A percentile compares a stretch with the other conserved stretches of the same genome.
Conservation (phyloP, 2,329 filamentous ascomycete genomes). For the Aureobasidium lini region DNA sequence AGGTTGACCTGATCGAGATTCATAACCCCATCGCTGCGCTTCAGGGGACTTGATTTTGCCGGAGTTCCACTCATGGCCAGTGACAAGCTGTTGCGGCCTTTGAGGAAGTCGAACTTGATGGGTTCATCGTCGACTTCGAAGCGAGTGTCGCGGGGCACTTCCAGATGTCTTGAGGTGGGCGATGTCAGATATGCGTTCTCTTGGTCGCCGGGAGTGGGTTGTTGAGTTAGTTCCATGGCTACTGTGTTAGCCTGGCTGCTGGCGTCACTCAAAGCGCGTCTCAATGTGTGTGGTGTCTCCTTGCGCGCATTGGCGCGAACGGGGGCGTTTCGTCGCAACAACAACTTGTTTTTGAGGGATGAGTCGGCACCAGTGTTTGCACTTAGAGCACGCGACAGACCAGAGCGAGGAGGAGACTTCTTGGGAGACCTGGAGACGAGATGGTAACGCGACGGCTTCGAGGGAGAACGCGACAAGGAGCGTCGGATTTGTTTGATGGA, state of each 20-base stretch:
- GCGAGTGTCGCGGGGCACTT: conserved; percentile 16
- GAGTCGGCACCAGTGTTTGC: conserved; percentile 15
- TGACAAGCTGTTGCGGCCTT: conserved; percentile 32
- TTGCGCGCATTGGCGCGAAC: conserved; percentile 63
- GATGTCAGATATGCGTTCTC: conserved; percentile 17
- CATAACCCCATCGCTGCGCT: conserved; percentile 86
- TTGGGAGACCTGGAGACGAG: conserved; percentile 43
- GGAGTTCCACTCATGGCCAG: conserved; percentile 41
- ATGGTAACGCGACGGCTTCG: conserved; percentile 65
- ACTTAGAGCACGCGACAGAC: conserved; percentile 24
- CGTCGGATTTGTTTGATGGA: conserved; percentile 76
- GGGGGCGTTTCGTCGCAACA: conserved; percentile 36
- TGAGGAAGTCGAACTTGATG: conserved; percentile 41
- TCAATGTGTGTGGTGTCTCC: conserved; percentile 53
- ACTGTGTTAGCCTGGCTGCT: conserved; percentile 63
- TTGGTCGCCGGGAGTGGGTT: conserved; percentile 25
- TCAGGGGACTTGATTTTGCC: conserved; percentile 71
- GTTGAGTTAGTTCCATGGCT: conserved; percentile 36
- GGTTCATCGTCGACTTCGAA: conserved; percentile 34
- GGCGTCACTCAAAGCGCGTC: conserved; percentile 65
- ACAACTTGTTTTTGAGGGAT: conserved; percentile 10
- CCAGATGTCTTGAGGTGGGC: conserved; percentile 21
- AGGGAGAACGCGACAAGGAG: conserved; percentile 88
- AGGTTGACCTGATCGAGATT: conserved; percentile 70
- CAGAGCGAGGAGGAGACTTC: conserved; percentile 31